Percentiles rank a stretch among this genome's conserved stretches.
These are phyloP conservation scores for Hansenula sp. DNA, from an alignment of 1,139 yeast species.

Conservation along the genomic window DNA sequence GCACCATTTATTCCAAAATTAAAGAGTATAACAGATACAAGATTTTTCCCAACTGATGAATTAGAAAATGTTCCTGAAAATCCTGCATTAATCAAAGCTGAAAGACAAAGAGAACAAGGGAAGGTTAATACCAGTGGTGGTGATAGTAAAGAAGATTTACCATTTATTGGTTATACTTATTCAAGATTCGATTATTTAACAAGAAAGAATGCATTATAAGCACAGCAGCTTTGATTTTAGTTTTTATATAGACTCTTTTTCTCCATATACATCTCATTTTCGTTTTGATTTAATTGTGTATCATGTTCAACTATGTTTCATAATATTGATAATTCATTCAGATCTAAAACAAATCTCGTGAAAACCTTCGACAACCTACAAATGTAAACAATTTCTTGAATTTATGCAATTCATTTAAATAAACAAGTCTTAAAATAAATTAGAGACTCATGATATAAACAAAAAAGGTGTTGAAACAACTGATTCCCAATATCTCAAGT, in stretches of 20 bases:
- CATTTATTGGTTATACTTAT: constrained; percentile 95
- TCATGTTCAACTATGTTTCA: too few relatives aligned
- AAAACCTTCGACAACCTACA: too few relatives aligned
- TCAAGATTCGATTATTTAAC: constrained; percentile 91
- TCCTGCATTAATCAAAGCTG: constrained; percentile 73
- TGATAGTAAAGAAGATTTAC: constrained; percentile 77
- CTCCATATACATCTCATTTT: too few relatives aligned
- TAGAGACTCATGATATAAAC: too few relatives aligned
- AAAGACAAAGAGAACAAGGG: constrained; percentile 41
- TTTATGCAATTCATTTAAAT: constrained; percentile 15
- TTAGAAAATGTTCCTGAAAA: constrained; percentile 92
- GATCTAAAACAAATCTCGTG: too few relatives aligned
- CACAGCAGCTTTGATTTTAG: background rate
- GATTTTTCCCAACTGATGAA: constrained; percentile 98
- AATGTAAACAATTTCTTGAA: background rate
- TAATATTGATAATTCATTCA: too few relatives aligned
- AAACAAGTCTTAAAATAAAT: too few relatives aligned
- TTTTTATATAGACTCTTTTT: too few relatives aligned
- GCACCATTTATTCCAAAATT: constrained; percentile 92
- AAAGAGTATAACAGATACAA: constrained; percentile 87
- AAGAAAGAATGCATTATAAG: constrained; percentile 71
- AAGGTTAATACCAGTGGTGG: constrained; percentile 29
- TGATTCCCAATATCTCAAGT: constrained; percentile 35
- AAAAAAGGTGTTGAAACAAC: constrained; percentile 33
- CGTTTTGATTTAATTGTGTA: too few relatives aligned